phyloP scores from a whole-genome alignment of 176 grass and related monocot genomes.

The Phoenix dactylifera region DNA sequence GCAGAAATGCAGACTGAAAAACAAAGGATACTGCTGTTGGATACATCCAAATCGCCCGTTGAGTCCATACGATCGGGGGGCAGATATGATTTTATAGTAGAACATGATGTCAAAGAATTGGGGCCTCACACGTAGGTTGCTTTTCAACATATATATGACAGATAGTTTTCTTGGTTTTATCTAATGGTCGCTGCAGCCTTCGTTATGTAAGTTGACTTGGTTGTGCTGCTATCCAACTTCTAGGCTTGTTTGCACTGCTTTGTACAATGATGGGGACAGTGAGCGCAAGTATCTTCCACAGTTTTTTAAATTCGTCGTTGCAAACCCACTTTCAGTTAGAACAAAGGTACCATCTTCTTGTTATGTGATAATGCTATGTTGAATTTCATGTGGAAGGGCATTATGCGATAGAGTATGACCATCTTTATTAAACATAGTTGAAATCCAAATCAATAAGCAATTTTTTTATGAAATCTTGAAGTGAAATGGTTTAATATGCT shows the following conservation, averaged over 20 bases:
- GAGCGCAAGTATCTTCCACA: slow-evolving; percentile 99
- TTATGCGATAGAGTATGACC: no score
- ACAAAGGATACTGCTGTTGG: slow-evolving; percentile 76
- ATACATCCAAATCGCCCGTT: slow-evolving; percentile 84
- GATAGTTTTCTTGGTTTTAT: slow-evolving; percentile 14
- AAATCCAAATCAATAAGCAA: no score
- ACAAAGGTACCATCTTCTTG: slow-evolving; percentile 67
- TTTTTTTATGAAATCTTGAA: no score
- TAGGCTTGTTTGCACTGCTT: slow-evolving; percentile 94
- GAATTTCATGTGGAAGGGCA: not conserved
- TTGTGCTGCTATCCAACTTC: slow-evolving; percentile 24
- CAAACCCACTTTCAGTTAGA: slow-evolving; percentile 93
- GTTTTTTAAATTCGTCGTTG: slow-evolving; percentile 95
- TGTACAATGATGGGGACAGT: slow-evolving; percentile 85
- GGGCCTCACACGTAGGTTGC: slow-evolving; percentile 71
- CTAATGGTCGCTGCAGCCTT: slow-evolving; percentile 1
- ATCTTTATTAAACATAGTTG: no score
- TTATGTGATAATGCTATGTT: not conserved
- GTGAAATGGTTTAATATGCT: no score
- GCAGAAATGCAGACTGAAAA: slow-evolving; percentile 96
- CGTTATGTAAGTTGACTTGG: slow-evolving; percentile 13
- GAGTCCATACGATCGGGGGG: slow-evolving; percentile 91
- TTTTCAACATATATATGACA: slow-evolving; percentile 9
- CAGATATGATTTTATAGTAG: slow-evolving; percentile 97
- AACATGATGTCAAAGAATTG: slow-evolving; percentile 98